Percentiles rank a stretch among this genome's conserved stretches.
phyloP scores from a whole-genome alignment of 2,329 filamentous ascomycete species.

The Fusarium brachygibbosum region DNA sequence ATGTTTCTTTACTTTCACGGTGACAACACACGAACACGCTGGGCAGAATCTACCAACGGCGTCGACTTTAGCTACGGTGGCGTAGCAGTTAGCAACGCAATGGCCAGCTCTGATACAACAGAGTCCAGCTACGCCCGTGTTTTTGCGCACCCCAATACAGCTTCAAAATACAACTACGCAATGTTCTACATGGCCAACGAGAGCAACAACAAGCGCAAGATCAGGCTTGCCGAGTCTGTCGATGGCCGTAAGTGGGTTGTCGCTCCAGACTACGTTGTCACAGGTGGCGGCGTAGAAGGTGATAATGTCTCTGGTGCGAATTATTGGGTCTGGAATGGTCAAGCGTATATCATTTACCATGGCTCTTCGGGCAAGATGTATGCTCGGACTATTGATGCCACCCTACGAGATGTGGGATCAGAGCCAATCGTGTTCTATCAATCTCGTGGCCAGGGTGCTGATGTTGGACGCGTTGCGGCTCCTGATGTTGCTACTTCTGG shows the following conservation, averaged over 20 bases:
- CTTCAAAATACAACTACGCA: constrained; percentile 41
- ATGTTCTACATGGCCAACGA: constrained; percentile 51
- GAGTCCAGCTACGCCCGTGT: constrained; percentile 48
- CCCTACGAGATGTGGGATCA: constrained; percentile 24
- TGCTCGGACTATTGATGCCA: constrained; percentile 32
- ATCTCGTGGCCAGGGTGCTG: constrained; percentile 6
- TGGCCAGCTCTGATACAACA: constrained; percentile 43
- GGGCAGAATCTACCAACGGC: constrained; percentile 24
- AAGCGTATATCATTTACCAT: constrained; percentile 29
- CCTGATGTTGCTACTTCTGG: constrained; percentile 10
- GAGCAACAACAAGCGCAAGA: constrained; percentile 42
- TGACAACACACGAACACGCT: constrained; percentile 24
- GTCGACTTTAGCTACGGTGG: constrained; percentile 27
- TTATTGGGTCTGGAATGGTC: constrained; percentile 28
- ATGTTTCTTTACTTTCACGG: constrained; percentile 38
- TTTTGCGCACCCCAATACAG: constrained; percentile 40
- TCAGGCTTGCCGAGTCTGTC: constrained; percentile 44
- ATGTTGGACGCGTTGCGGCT: constrained; percentile 19
- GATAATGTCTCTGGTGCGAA: constrained; percentile 24
- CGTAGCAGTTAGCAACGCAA: constrained; percentile 40
- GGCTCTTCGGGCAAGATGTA: constrained; percentile 14
- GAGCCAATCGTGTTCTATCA: constrained; percentile 24
- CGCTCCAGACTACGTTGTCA: constrained; percentile 23
- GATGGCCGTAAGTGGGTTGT: constrained; percentile 43
- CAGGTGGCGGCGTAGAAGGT: constrained; percentile 7